phyloP scores from a whole-genome alignment of 306 rosid species.

The Purshia tridentata region DNA sequence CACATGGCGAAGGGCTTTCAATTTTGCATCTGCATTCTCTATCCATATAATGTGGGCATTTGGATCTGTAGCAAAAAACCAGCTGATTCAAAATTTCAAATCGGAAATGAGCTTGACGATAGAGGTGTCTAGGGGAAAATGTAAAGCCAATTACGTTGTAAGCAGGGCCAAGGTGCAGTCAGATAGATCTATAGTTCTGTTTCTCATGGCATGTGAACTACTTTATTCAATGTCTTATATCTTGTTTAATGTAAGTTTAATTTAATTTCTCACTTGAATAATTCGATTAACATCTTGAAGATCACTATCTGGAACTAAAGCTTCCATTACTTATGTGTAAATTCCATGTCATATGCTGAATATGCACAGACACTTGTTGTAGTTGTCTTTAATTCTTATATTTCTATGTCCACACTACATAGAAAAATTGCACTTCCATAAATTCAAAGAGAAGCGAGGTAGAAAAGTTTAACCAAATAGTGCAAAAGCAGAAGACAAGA shows the following conservation, averaged over 20 bases:
- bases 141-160: neutral
- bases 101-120: constrained; percentile 2
- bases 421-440: neutral
- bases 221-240: neutral
- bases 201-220: neutral
- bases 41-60: constrained; percentile 88
- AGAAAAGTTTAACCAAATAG: neutral
- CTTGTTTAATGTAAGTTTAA: neutral
- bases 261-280: neutral
- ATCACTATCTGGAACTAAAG: neutral
- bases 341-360: constrained; percentile 4
- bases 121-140: neutral
- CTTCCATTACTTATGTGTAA: neutral
- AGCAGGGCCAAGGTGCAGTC: neutral
- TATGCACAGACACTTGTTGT: neutral
- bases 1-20: constrained; percentile 74
- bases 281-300: neutral
- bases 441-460: neutral
- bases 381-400: neutral
- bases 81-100: constrained; percentile 1
- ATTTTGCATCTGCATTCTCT: constrained; percentile 64
- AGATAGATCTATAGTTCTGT: neutral
- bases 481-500: constrained; percentile 19
- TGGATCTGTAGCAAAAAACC: constrained; percentile 64
- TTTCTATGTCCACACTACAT: neutral